Evolutionary conservation across 345 rosid species (phyloP), one percentile per base, ranked within the genome.

Genomic region (Geranium rotundifolium): DNA sequence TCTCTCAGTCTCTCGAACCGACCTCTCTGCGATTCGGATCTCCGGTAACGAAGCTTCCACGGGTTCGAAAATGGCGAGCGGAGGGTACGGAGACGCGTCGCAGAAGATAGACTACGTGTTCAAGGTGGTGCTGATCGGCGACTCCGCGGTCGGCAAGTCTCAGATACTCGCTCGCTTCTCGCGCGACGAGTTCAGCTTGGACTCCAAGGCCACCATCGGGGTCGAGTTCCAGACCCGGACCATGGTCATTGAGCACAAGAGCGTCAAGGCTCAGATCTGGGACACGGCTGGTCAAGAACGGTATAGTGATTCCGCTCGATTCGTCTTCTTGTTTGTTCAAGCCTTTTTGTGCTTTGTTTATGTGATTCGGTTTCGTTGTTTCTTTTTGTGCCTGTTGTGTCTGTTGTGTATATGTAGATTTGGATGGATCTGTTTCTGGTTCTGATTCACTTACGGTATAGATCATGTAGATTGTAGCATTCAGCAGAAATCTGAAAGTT

Each of bases 61-160:
- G 18, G 65, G 54, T 1, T 23, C 27, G 49, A 52, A 7, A 29
- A 74, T 70, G 79, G 72, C 65, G 56, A 67, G 65, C 16, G 70
- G 76, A 30, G 73, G 79, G 4, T 65, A 69, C 19, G 75, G 71
- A 29, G 79, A 76, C 62, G 69, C 70, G 56, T 71, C 66, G 64
- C 79, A 75, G 69, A 79, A 73, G 75, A 75, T 79, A 63, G 82
- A 79, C 66, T 79, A 79, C 29, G 82, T 79, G 9, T 79, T 79
- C 70, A 79, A 79, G 68, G 76, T 73, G 69, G 82, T 79, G 70
- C 61, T 75, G 63, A 79, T 79, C 5, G 82, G 82, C 18, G 80
- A 75, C 64, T 75, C 78, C 0, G 75, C 78, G 13, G 78, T 71
- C 12, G 78, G 78, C 30, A 75, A 75, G 52, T 79, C 82, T 7